Evolutionary conservation across 257 asterid species (phyloP).

Genomic region (Linaria vulgaris): DNA sequence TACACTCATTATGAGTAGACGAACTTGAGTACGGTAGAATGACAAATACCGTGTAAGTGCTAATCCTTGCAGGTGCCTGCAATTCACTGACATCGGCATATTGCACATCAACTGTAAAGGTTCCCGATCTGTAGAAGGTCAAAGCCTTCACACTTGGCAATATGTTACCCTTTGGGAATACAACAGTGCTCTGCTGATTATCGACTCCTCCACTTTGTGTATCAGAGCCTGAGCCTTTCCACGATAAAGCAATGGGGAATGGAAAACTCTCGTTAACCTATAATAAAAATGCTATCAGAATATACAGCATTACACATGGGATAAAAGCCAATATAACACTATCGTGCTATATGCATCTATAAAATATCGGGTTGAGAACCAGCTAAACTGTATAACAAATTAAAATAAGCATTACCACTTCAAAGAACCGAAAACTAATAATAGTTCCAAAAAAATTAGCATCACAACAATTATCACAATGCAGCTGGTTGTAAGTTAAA

Average conservation of each 20-base stretch:
- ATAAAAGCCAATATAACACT: background rate
- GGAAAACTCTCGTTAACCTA: conserved; percentile 83
- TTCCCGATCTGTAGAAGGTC: conserved; percentile 75
- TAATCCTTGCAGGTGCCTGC: conserved; percentile 74
- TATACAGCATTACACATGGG: too few species aligned
- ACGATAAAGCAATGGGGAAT: conserved; percentile 71
- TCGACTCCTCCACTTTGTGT: conserved; percentile 59
- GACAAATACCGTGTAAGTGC: conserved; percentile 73
- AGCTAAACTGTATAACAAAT: too few species aligned
- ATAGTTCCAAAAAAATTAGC: too few species aligned
- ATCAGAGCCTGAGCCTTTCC: conserved; percentile 73
- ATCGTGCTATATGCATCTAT: background rate
- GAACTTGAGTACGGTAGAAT: background rate
- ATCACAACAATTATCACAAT: too few species aligned
- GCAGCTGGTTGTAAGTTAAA: too few species aligned
- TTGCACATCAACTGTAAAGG: conserved; percentile 64
- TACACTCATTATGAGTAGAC: background rate
- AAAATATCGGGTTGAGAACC: background rate
- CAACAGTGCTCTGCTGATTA: conserved; percentile 67
- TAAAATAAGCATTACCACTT: background rate
- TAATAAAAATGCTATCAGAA: background rate
- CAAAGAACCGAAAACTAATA: background rate
- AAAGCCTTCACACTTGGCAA: conserved; percentile 85
- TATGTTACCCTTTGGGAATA: conserved; percentile 83
- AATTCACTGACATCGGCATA: conserved; percentile 72